These are phyloP conservation scores for Microascus cirrosus DNA, from an alignment of 2,329 filamentous ascomycete species.

Conservation along the genomic window DNA sequence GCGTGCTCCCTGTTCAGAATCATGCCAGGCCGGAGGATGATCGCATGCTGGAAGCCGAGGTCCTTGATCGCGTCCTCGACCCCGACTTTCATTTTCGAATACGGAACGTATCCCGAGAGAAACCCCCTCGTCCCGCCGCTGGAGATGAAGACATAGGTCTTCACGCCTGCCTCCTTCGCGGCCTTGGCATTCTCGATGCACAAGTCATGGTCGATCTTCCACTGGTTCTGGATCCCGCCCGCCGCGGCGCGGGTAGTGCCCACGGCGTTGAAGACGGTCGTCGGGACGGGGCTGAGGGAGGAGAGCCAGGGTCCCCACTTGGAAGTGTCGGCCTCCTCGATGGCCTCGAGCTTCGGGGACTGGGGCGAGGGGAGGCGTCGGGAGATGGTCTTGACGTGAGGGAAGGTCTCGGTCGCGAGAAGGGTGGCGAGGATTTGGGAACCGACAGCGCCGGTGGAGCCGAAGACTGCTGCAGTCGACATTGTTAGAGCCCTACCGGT, in stretches of 20 bases:
- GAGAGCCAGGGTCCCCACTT: slow-evolving; percentile 59
- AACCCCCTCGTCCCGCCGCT: slow-evolving; percentile 34
- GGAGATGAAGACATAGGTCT: slow-evolving; percentile 70
- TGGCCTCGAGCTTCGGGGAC: slow-evolving; percentile 45
- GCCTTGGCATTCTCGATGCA: slow-evolving; percentile 69
- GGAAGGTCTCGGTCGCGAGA: slow-evolving; percentile 39
- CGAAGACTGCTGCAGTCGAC: slow-evolving; percentile 43
- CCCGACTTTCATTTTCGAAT: slow-evolving; percentile 70
- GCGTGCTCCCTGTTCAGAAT: slow-evolving; percentile 63
- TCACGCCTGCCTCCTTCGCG: slow-evolving; percentile 60
- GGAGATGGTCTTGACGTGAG: slow-evolving; percentile 51
- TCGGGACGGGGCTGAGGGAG: slow-evolving; percentile 41
- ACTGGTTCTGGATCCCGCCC: slow-evolving; percentile 67
- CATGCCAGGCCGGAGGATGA: slow-evolving; percentile 64
- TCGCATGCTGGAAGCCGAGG: slow-evolving; percentile 64
- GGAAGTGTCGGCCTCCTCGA: slow-evolving; percentile 21
- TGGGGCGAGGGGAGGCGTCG: slow-evolving; percentile 49
- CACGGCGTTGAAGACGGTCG: slow-evolving; percentile 64
- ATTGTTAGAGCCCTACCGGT: slow-evolving; percentile 29
- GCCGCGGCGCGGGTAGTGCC: slow-evolving; percentile 70
- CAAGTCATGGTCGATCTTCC: slow-evolving; percentile 79
- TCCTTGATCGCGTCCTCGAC: slow-evolving; percentile 68
- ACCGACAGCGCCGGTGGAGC: slow-evolving; percentile 59
- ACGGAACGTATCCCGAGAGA: slow-evolving; percentile 29
- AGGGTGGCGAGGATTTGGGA: slow-evolving; percentile 62